These are phyloP conservation scores for Saitozyma podzolica DNA, from an alignment of 768 basidiomycete genomes.

Conservation along the genomic window DNA sequence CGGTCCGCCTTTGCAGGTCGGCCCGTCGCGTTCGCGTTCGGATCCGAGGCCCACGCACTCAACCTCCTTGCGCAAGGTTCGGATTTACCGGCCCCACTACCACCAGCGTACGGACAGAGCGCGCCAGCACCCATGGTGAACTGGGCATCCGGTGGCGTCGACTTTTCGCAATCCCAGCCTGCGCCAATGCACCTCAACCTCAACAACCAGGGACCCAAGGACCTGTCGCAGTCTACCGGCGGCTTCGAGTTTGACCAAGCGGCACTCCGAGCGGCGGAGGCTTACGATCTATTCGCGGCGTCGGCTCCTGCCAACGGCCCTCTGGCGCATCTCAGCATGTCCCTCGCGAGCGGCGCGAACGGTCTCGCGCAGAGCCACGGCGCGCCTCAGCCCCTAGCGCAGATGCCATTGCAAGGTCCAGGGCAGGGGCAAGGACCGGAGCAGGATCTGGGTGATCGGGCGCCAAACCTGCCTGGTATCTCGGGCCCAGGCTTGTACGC, in stretches of 20 bases:
- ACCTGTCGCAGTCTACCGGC: no score
- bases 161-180: conserved; percentile 3
- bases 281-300: conserved; percentile 36
- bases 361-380: conserved; percentile 3
- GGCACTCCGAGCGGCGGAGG: conserved; percentile 29
- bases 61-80: conserved; percentile 35
- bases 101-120: conserved; percentile 4
- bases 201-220: conserved; percentile 2
- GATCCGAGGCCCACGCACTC: conserved; percentile 53
- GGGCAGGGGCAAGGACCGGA: no score
- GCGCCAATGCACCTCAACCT: conserved; percentile 2
- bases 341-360: conserved; percentile 17
- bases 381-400: no score
- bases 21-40: conserved; percentile 24
- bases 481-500: conserved; percentile 45
- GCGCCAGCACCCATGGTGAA: not conserved
- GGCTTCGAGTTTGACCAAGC: conserved; percentile 36
- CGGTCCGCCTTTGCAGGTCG: conserved; percentile 62
- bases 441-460: conserved; percentile 8
- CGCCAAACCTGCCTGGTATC: conserved; percentile 43
- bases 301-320: conserved; percentile 26
- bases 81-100: no score
- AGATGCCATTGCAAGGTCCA: no score
- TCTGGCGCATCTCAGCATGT: conserved; percentile 9
- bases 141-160: conserved; percentile 3